phyloP scores from a whole-genome alignment of 352 stramenopile species.

The Phytopythium cucurbitacearum region DNA sequence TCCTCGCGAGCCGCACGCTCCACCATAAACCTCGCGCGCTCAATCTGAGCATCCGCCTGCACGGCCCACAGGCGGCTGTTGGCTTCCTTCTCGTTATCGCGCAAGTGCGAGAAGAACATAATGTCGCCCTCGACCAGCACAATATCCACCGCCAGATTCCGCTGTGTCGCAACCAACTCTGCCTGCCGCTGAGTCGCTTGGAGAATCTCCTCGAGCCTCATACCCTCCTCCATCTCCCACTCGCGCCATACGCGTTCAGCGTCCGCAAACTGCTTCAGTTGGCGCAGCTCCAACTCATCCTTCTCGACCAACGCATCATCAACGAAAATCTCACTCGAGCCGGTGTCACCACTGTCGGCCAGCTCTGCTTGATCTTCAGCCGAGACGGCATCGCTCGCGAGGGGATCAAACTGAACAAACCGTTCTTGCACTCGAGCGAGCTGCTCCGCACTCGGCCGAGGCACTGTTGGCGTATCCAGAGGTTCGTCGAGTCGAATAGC shows the following conservation, averaged over 20 bases:
- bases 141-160: slow-evolving; percentile 41
- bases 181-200: slow-evolving; percentile 17
- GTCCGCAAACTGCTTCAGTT: slow-evolving; percentile 41
- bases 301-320: slow-evolving; percentile 12
- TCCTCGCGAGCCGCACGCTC: slow-evolving; percentile 58
- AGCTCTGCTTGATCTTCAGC: slow-evolving; percentile 3
- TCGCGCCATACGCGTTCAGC: slow-evolving; percentile 34
- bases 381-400: slow-evolving; percentile 5
- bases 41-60: slow-evolving; percentile 53
- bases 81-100: slow-evolving; percentile 34
- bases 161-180: slow-evolving; percentile 17
- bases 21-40: slow-evolving; percentile 51
- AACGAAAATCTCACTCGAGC: not conserved
- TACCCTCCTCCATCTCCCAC: slow-evolving; percentile 41
- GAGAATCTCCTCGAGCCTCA: slow-evolving; percentile 34
- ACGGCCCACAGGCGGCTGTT: slow-evolving; percentile 47
- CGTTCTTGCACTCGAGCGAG: slow-evolving; percentile 28
- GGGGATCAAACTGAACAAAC: slow-evolving; percentile 23
- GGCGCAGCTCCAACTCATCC: slow-evolving; percentile 46
- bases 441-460: slow-evolving; percentile 31
- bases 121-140: slow-evolving; percentile 39
- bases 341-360: not conserved
- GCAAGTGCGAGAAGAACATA: slow-evolving; percentile 42
- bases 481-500: slow-evolving; percentile 29
- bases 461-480: slow-evolving; percentile 15